Evolutionary conservation across 1,139 yeast species (phyloP).

Genomic region (Sugiyamaella grinbergsii): DNA sequence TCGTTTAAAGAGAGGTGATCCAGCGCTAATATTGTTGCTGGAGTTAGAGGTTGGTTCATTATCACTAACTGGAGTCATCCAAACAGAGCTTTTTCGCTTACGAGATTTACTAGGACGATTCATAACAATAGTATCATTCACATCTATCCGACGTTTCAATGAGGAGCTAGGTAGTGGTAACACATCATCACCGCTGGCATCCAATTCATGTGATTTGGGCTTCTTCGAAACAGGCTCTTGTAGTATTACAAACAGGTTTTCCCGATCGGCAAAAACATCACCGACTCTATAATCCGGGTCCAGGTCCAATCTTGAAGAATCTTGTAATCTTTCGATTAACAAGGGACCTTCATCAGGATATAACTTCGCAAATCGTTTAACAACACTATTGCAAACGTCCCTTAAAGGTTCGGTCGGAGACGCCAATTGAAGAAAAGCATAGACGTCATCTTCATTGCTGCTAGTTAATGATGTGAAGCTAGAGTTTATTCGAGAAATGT

Average conservation of each 20-base stretch:
- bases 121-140: conserved; percentile 3
- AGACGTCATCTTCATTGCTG: conserved; percentile 30
- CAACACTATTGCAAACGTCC: conserved; percentile 54
- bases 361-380: conserved; percentile 55
- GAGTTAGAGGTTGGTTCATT: not conserved
- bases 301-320: conserved; percentile 64
- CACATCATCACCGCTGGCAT: conserved; percentile 5
- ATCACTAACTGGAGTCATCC: conserved; percentile 24
- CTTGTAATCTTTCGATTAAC: conserved; percentile 61
- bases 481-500: not conserved
- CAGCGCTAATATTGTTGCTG: not conserved
- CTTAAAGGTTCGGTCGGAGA: conserved; percentile 49
- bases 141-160: conserved; percentile 1
- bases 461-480: not conserved
- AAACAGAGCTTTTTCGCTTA: conserved; percentile 27
- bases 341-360: conserved; percentile 61
- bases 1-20: conserved; percentile 5
- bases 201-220: not conserved
- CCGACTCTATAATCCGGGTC: conserved; percentile 71
- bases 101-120: conserved; percentile 17
- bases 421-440: conserved; percentile 66
- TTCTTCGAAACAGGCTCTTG: conserved; percentile 19
- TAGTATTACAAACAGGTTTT: conserved; percentile 44
- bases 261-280: conserved; percentile 62
- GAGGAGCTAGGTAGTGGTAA: not conserved